Evolutionary conservation across 2,329 filamentous ascomycete species (phyloP), one percentile per base, ranked within the genome.

Genomic region (Diatrype stigma): DNA sequence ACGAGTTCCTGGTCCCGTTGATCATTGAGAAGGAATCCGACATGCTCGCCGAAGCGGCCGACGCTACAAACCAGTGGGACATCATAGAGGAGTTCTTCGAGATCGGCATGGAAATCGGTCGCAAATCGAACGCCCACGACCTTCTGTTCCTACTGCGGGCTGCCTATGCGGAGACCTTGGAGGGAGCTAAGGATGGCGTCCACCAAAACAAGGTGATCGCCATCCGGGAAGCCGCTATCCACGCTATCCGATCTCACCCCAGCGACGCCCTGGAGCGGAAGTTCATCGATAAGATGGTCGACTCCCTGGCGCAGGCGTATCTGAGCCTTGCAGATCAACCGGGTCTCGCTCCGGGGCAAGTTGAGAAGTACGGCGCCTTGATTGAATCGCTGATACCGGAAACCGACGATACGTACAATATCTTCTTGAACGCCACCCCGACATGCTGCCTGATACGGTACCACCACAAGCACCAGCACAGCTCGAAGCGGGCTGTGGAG

Each of bases 401-500:
- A 21, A 49, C 49, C 1, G 53, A 48, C 38, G 59, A 63, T 4
- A 46, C 28, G 3, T 42, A 48, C 28, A 56, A 61, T 19, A 50
- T 58, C 2, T 59, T 52, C 55, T 55, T 47, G n/a, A 58, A 56
- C 22, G 59, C 52, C 8, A 30, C 51, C 12, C 55, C 58, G 1
- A 49, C 61, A 3, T 63, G 60, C 49, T 63, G 57, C 28, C 52
- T 65, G 11, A 58, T 66, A 14, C 59, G 64, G n/a, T 65, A 59
- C 46, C 52, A 65, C 37, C 45, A 60, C 48, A 62, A 60, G 50
- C 62, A 50, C 8, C 35, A 51, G 32, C 61, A 45, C 22, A 46
- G 52, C 3, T 59, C 59, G 2, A 49, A 51, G 21, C 19, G 55
- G 0, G 60, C 59, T 2, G 45, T 45, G 17, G 48, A 52, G 8